Evolutionary conservation across 1,139 yeast genomes (phyloP), one percentile per base, ranked within the genome.

Genomic region (Kluyveromyces sp.): DNA sequence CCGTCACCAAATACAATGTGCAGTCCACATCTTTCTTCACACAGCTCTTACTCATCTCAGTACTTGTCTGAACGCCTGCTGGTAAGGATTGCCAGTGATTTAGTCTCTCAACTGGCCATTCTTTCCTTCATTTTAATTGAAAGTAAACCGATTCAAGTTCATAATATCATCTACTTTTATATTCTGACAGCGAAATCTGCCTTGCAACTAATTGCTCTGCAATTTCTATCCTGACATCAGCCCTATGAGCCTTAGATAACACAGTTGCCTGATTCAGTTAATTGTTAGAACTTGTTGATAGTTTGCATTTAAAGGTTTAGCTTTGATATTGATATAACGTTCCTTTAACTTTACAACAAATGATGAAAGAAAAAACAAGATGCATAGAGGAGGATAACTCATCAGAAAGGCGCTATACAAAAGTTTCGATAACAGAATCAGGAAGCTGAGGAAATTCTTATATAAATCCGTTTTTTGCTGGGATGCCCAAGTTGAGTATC

Each of bases 1-100:
- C 94, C 0, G 96, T 87, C 28, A 87, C 96, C 51, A 87, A 67
- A 56, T 87, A 87, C 7, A 85, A 63, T 0, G 83, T 66, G 54
- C 83, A 82, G 56, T 85, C 88, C 16, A 73, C 69, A 11, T 46
- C 43, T 17, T 49, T 37, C 41, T 55, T 59, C 33, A 49, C 46
- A 41, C 51, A 22, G 6, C 8, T 9, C 26, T 22, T 9, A 6
- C 6, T 6, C 26, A 22, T 22, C 26, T 22, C 26, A 22, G 26
- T n/a, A n/a, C n/a, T n/a, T n/a, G n/a, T n/a, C n/a, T n/a, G n/a
- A n/a, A n/a, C n/a, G n/a, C n/a, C n/a, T n/a, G n/a, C n/a, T n/a
- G n/a, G n/a, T n/a, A n/a, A n/a, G n/a, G n/a, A n/a, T n/a, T n/a
- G n/a, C n/a, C n/a, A n/a, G n/a, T n/a, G n/a, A n/a, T n/a, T n/a